Base-by-base conservation (phyloP, 352 stramenopile species). In the Elongisporangium anandrum region DNA sequence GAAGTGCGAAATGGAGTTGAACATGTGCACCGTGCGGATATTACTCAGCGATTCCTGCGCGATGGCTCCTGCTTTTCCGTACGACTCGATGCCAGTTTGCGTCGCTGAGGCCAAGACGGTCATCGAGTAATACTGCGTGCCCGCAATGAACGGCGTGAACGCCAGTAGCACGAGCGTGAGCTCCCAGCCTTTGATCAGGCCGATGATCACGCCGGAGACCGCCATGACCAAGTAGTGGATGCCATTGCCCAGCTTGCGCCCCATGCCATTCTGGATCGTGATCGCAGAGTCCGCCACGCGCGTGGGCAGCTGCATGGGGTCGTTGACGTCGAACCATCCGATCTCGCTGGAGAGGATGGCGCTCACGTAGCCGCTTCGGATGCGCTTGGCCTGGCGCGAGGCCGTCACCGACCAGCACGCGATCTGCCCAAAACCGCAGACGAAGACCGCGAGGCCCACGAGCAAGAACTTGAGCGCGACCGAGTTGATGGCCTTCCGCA, bases 21-120 rank as follows among this genome's bases (percentile, higher is more conserved):
- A 83, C 57, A 73, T 73, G 62, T 83, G 68, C 51, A 89, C 79
- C 13, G 73, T 87, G 29, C 64, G 73, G 45, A 86, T 69, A 60
- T 84, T 87, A n/a, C 62, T 69, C 17, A 85, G 64, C 1, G 65
- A 60, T 41, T 88, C 78, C 54, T 88, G 69, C 0, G 76, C 75
- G 9, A 88, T 57, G 2, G 69, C 66, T 0, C 77, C 75, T 5
- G 75, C 77, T 21, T 81, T 2, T 2, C 55, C 68, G 39, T 79
- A 71, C 12, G 73, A 66, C 20, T 68, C 49, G 1, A 77, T 64
- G 2, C 56, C 57, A 13, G 41, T 49, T 21, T 75, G 57, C 0
- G 57, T 74, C 8, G 68, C 60, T 0, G 51, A 41, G 5, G 52
- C n/a, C 49, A 73, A 66, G 12, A 69, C 52, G 26, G 68, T 76